A percentile compares a stretch with the other conserved stretches of the same genome.
These are phyloP conservation scores for Styphnolobium japonicum DNA, from an alignment of 306 rosid genomes.

Conservation along the genomic window DNA sequence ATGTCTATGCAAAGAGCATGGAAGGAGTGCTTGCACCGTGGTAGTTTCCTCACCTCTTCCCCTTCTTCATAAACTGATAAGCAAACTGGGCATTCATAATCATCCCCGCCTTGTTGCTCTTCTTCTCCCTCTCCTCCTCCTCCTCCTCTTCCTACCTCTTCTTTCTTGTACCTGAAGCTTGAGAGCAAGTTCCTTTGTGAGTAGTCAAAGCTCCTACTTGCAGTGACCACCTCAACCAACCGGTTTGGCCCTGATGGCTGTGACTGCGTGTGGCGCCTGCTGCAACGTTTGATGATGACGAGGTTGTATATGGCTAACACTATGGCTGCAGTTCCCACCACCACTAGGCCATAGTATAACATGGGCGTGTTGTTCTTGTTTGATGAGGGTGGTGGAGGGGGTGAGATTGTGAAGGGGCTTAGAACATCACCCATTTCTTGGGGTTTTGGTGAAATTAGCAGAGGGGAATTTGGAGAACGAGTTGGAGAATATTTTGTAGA, in stretches of 20 bases:
- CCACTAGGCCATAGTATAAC: conserved; percentile 70
- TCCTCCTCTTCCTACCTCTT: conserved; percentile 14
- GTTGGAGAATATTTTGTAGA: background rate
- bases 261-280: conserved; percentile 20
- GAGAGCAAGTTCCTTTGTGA: conserved; percentile 35
- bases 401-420: conserved; percentile 20
- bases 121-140: background rate
- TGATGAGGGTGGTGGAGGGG: conserved; percentile 33
- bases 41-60: conserved; percentile 73
- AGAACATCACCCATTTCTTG: conserved; percentile 25
- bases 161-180: conserved; percentile 82
- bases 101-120: conserved; percentile 7
- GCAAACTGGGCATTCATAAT: conserved; percentile 69
- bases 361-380: conserved; percentile 46
- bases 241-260: background rate
- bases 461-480: background rate
- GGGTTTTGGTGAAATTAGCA: conserved; percentile 3
- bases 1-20: conserved; percentile 82
- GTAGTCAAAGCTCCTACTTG: conserved; percentile 27
- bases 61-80: conserved; percentile 86
- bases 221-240: background rate
- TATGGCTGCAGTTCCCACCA: conserved; percentile 57
- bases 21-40: conserved; percentile 71
- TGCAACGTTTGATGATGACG: conserved; percentile 51
- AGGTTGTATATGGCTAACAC: conserved; percentile 68